Evolutionary conservation across 2,329 filamentous ascomycete species (phyloP).

Genomic region (Huntiella omanensis): DNA sequence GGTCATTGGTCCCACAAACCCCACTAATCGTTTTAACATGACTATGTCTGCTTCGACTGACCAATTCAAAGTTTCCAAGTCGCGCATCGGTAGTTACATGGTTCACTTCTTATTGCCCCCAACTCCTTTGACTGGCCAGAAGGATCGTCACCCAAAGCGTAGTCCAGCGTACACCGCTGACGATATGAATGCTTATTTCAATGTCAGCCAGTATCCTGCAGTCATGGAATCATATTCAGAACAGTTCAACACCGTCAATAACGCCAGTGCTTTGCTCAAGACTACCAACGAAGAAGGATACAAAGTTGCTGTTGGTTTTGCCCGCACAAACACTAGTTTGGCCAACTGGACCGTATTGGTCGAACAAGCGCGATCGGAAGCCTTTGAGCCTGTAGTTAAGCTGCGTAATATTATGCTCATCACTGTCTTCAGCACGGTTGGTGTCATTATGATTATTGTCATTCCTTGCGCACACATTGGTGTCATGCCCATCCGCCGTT

Average conservation of each 20-base stretch:
- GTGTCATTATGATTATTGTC: conserved; percentile 50
- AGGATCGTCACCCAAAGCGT: conserved; percentile 30
- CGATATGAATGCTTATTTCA: conserved; percentile 26
- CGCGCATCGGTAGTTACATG: conserved; percentile 9
- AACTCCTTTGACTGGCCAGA: conserved; percentile 18
- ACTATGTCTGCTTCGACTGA: conserved; percentile 29
- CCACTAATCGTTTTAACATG: conserved; percentile 44
- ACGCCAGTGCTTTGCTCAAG: conserved; percentile 48
- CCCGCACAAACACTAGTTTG: conserved; percentile 44
- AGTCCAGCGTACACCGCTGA: conserved; percentile 14
- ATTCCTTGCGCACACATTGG: conserved; percentile 67
- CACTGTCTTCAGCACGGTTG: conserved; percentile 70
- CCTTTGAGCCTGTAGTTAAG: conserved; percentile 54
- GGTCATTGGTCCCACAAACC: conserved; percentile 46
- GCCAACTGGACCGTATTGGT: conserved; percentile 72
- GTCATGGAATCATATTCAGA: conserved; percentile 40
- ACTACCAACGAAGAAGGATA: conserved; percentile 54
- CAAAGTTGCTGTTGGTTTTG: conserved; percentile 62
- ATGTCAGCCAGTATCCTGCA: conserved; percentile 41
- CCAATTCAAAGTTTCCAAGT: conserved; percentile 17
- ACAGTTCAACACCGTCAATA: conserved; percentile 34
- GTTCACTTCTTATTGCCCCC: conserved; percentile 47
- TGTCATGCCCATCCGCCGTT: conserved; percentile 57
- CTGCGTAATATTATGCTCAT: conserved; percentile 66
- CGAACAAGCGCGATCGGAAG: conserved; percentile 56